These are phyloP conservation scores for Coffea canephora DNA, from an alignment of 257 asterid genomes.

Conservation along the genomic window DNA sequence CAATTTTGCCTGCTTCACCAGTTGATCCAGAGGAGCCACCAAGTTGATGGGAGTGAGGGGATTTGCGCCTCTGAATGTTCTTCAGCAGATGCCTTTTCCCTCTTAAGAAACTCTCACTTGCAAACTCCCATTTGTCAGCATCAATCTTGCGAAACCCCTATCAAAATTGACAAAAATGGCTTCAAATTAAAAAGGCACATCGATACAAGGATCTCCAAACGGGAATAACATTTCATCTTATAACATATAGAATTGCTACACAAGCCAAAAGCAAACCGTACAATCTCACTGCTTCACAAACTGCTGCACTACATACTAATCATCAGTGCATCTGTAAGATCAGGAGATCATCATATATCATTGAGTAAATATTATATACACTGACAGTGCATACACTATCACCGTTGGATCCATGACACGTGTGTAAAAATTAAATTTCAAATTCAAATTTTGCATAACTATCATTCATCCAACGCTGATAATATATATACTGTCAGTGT, in stretches of 20 bases:
- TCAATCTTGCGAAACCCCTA: constrained; percentile 86
- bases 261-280: constrained; percentile 22
- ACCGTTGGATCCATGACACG: too few species aligned
- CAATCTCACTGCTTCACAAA: constrained; percentile 25
- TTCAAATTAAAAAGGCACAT: background rate
- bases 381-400: too few species aligned
- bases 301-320: constrained; percentile 30
- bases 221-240: constrained; percentile 6
- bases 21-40: constrained; percentile 47
- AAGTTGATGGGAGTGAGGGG: constrained; percentile 47
- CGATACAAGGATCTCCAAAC: background rate
- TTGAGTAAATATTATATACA: too few species aligned
- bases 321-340: constrained; percentile 21
- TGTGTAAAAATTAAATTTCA: too few species aligned
- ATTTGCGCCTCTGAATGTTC: constrained; percentile 74
- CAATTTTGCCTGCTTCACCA: constrained; percentile 36
- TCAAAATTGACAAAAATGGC: constrained; percentile 11
- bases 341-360: background rate
- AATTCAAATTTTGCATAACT: too few species aligned
- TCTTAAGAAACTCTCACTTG: constrained; percentile 59
- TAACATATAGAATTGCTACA: constrained; percentile 15
- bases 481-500: too few species aligned
- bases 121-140: constrained; percentile 81
- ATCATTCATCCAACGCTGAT: too few species aligned
- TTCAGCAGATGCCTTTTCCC: constrained; percentile 66